Evolutionary conservation across 2,329 filamentous ascomycete species (phyloP).

Genomic region (Penicillium sp.): DNA sequence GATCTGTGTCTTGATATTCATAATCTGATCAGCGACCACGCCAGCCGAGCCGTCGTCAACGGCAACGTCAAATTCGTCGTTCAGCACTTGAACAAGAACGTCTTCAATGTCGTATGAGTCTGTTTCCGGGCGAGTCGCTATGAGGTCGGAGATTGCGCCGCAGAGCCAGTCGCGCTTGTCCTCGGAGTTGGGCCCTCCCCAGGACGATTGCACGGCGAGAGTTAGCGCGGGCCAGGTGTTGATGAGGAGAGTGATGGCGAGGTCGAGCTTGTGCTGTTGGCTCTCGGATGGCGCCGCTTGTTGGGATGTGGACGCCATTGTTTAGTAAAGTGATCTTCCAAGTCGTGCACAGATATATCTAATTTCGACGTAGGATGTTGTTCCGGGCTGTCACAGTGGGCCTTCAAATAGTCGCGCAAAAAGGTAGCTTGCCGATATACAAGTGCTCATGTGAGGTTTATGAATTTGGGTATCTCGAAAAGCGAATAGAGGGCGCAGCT

Average conservation of each 20-base stretch:
- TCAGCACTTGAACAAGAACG: constrained; percentile 82
- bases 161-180: constrained; percentile 98
- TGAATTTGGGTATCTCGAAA: background rate
- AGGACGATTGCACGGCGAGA: constrained; percentile 79
- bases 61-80: constrained; percentile 91
- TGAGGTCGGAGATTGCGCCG: constrained; percentile 77
- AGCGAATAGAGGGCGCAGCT: background rate
- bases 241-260: constrained; percentile 78
- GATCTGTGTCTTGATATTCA: constrained; percentile 63
- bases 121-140: constrained; percentile 58
- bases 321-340: background rate
- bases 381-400: background rate
- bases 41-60: constrained; percentile 84
- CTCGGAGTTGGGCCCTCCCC: constrained; percentile 76
- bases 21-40: constrained; percentile 68
- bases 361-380: too few species aligned
- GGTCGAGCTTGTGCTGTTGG: constrained; percentile 62
- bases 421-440: background rate
- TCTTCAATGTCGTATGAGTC: constrained; percentile 78
- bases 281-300: background rate
- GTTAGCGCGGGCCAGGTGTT: constrained; percentile 85
- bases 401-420: background rate
- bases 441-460: background rate
- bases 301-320: constrained; percentile 8
- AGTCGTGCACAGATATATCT: background rate